These are phyloP conservation scores for Cladosporium sp. DNA, from an alignment of 2,329 filamentous ascomycete species.

Conservation along the genomic window DNA sequence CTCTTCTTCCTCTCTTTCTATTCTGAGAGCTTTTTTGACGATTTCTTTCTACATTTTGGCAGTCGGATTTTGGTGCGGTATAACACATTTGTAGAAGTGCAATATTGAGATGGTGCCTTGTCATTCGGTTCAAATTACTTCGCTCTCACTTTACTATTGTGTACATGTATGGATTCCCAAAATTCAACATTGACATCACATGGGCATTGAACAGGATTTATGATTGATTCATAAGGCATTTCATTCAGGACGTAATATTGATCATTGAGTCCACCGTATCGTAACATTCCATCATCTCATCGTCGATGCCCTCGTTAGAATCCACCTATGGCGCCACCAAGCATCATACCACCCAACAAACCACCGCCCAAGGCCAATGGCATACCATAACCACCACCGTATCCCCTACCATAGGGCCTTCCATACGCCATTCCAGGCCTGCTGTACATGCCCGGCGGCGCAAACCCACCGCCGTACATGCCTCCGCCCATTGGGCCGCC, in stretches of 20 bases:
- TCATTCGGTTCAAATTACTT: neutral
- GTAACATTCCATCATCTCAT: neutral
- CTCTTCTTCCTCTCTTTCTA: neutral
- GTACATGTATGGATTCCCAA: neutral
- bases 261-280: neutral
- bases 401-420: conserved; percentile 41
- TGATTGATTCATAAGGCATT: neutral
- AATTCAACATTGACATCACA: neutral
- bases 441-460: conserved; percentile 42
- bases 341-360: conserved; percentile 50
- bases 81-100: neutral
- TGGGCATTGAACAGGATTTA: neutral
- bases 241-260: neutral
- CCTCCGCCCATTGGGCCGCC: conserved; percentile 34
- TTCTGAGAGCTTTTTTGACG: neutral
- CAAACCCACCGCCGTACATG: conserved; percentile 17
- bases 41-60: neutral
- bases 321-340: conserved; percentile 46
- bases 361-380: conserved; percentile 51
- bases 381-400: conserved; percentile 49
- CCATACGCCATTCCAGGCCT: conserved; percentile 53
- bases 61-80: neutral
- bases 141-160: neutral
- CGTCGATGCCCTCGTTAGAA: neutral
- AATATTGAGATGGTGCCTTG: neutral